These are phyloP conservation scores for Geotrichum fermentans DNA, from an alignment of 1,139 yeast species.

Conservation along the genomic window DNA sequence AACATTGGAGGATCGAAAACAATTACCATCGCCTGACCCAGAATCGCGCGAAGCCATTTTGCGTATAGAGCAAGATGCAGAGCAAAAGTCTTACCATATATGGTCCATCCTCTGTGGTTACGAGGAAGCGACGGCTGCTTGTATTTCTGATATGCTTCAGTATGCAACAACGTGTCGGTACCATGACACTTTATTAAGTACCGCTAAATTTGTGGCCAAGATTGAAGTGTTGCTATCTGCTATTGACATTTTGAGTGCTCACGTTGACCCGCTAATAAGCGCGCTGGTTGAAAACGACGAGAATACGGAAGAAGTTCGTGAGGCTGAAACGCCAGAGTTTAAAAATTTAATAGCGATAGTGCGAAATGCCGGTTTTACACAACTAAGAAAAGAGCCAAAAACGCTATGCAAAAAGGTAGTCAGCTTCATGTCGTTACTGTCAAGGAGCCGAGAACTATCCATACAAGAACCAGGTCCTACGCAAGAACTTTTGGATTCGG, in stretches of 20 bases:
- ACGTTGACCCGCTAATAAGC: constrained; percentile 27
- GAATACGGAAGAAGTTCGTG: constrained; percentile 18
- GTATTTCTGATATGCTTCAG: constrained; percentile 88
- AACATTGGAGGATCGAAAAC: background rate
- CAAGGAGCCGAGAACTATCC: constrained; percentile 35
- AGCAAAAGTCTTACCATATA: constrained; percentile 64
- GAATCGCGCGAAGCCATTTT: constrained; percentile 42
- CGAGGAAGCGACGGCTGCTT: constrained; percentile 89
- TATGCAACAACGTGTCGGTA: constrained; percentile 76
- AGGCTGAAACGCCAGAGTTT: constrained; percentile 20
- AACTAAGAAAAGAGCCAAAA: constrained; percentile 73
- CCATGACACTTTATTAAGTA: constrained; percentile 60
- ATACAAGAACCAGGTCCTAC: constrained; percentile 32
- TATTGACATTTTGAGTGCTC: constrained; percentile 47
- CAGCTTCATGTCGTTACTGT: constrained; percentile 41
- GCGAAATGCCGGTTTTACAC: constrained; percentile 22
- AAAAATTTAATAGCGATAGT: constrained; percentile 13
- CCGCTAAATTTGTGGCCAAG: constrained; percentile 69
- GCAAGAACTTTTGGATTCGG: constrained; percentile 72
- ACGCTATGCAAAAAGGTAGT: constrained; percentile 55
- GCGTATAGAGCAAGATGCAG: constrained; percentile 60
- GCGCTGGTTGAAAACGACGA: constrained; percentile 14
- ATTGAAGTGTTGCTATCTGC: constrained; percentile 75
- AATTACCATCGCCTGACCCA: constrained; percentile 32
- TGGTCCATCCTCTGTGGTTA: constrained; percentile 87